Evolutionary conservation across 345 rosid species (phyloP).

Genomic region (Arabidopsis thaliana): DNA sequence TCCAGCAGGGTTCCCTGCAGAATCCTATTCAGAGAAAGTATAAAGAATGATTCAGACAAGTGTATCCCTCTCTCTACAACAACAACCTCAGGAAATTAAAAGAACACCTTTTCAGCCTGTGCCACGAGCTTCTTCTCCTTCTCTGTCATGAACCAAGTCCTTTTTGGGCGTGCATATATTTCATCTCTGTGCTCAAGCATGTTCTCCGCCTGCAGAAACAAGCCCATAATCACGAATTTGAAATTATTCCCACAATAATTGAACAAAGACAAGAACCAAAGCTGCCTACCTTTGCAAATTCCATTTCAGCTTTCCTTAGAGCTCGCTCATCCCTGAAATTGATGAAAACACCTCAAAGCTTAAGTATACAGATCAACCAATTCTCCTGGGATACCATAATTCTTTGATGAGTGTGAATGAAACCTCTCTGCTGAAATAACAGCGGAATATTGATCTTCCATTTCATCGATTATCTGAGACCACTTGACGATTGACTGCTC

Average conservation of each 20-base stretch:
- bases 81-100: constrained; percentile 3
- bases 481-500: constrained; percentile 90
- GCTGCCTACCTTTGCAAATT: constrained; percentile 75
- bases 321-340: constrained; percentile 82
- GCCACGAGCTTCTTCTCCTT: constrained; percentile 84
- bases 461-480: constrained; percentile 81
- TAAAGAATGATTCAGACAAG: constrained; percentile 29
- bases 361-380: constrained; percentile 24
- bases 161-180: constrained; percentile 86
- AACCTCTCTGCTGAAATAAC: constrained; percentile 89
- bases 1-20: constrained; percentile 59
- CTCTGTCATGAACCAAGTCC: constrained; percentile 90
- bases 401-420: constrained; percentile 19
- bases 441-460: constrained; percentile 80
- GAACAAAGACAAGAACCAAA: constrained; percentile 15
- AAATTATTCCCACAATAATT: not conserved
- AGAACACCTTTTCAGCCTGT: constrained; percentile 64
- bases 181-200: constrained; percentile 86
- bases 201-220: constrained; percentile 78
- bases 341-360: constrained; percentile 31
- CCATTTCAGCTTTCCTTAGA: constrained; percentile 95
- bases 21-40: constrained; percentile 53
- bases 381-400: not conserved
- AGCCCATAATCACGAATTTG: constrained; percentile 26
- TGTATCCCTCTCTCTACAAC: constrained; percentile 11